Evolutionary conservation across 1,139 yeast species (phyloP).

Genomic region (Yamadazyma jaroonii): DNA sequence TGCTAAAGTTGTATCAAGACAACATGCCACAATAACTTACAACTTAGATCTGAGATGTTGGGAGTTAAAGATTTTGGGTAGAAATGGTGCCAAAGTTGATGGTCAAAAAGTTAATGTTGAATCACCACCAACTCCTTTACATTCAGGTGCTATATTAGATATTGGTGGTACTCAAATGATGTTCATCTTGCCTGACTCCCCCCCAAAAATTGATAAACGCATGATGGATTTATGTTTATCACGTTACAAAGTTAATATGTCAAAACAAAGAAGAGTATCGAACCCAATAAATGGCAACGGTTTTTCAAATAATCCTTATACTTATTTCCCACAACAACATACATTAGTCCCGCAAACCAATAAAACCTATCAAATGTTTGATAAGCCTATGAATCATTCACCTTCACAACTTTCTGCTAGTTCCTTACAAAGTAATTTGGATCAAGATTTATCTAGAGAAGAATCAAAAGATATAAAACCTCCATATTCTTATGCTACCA

Average conservation of each 20-base stretch:
- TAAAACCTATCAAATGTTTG: conserved; percentile 55
- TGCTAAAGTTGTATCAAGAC: conserved; percentile 89
- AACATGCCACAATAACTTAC: conserved; percentile 81
- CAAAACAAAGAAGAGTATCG: conserved; percentile 16
- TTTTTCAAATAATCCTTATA: conserved; percentile 7
- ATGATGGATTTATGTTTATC: conserved; percentile 42
- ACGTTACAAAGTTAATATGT: conserved; percentile 27
- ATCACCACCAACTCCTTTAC: conserved; percentile 51
- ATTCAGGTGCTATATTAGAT: conserved; percentile 85
- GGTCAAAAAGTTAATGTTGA: conserved; percentile 57
- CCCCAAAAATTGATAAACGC: conserved; percentile 60
- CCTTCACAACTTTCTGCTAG: conserved; percentile 42
- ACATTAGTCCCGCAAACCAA: conserved; percentile 22
- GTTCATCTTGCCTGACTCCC: conserved; percentile 91
- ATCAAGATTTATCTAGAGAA: conserved; percentile 79
- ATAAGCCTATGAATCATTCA: conserved; percentile 38
- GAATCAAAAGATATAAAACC: conserved; percentile 94
- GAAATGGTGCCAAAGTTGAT: conserved; percentile 93
- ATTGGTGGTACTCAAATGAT: conserved; percentile 98
- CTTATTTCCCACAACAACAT: conserved; percentile 20
- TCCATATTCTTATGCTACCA: conserved; percentile 94
- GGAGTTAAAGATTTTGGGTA: conserved; percentile 80
- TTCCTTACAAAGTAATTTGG: conserved; percentile 46
- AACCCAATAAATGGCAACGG: conserved; percentile 1
- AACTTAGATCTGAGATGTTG: conserved; percentile 74